Percentiles rank a stretch among this genome's conserved stretches.
These are phyloP conservation scores for Phytophthora europaea DNA, from an alignment of 352 stramenopile species.

Conservation along the genomic window DNA sequence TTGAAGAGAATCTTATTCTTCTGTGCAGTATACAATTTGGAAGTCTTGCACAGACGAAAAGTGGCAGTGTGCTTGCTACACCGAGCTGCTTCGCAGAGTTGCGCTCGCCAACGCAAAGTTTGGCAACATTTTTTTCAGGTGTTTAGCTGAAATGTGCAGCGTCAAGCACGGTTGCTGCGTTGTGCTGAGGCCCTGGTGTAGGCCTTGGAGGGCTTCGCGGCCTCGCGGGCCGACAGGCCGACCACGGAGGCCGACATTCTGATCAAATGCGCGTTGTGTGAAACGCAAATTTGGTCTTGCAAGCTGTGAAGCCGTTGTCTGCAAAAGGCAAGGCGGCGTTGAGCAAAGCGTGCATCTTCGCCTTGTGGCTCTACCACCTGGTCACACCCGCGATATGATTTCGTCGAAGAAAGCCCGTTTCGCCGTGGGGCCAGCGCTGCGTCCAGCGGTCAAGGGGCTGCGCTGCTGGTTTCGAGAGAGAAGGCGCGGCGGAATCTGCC, in stretches of 20 bases:
- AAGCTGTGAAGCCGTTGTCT: background rate
- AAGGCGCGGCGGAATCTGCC: slow-evolving; percentile 9
- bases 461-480: slow-evolving; percentile 1
- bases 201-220: slow-evolving; percentile 13
- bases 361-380: background rate
- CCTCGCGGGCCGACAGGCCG: background rate
- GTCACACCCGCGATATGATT: background rate
- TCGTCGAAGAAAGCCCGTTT: background rate
- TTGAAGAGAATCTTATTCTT: slow-evolving; percentile 26
- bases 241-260: background rate
- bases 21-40: background rate
- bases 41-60: background rate
- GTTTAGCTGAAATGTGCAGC: background rate
- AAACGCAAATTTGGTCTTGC: slow-evolving; percentile 1
- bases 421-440: slow-evolving; percentile 1
- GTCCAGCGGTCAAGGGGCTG: slow-evolving; percentile 13
- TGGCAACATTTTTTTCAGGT: background rate
- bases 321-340: background rate
- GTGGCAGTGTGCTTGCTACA: background rate
- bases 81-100: background rate
- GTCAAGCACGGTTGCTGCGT: background rate
- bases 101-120: background rate
- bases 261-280: background rate
- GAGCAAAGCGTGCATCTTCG: background rate
- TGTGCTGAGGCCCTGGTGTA: slow-evolving; percentile 4